A percentile compares a stretch with the other conserved stretches of the same genome.
These are phyloP conservation scores for Smallanthus sonchifolius DNA, from an alignment of 129 eudicot species.

Conservation along the genomic window DNA sequence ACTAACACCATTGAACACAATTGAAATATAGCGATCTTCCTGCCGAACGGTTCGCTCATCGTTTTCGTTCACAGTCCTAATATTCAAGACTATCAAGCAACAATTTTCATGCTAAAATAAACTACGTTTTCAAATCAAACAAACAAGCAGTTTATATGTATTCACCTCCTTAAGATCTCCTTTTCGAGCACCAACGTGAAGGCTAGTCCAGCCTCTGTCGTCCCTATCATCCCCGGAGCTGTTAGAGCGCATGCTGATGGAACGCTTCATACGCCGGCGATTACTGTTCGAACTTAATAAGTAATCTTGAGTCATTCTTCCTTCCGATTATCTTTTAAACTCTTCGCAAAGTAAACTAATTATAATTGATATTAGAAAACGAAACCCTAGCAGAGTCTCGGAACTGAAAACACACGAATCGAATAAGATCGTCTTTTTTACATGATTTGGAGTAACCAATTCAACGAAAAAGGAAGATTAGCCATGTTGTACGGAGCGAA, in stretches of 20 bases:
- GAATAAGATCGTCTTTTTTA: slow-evolving; percentile 2
- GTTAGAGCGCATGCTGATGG: slow-evolving; percentile 15
- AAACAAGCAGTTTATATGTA: background rate
- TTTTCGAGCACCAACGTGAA: slow-evolving; percentile 75
- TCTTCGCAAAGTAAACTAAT: slow-evolving; percentile 1
- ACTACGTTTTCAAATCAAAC: background rate
- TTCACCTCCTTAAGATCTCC: slow-evolving; percentile 72
- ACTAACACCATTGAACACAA: too few relatives aligned
- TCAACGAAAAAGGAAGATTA: background rate
- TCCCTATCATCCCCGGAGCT: slow-evolving; percentile 28
- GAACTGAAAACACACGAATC: slow-evolving; percentile 4
- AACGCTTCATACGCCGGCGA: slow-evolving; percentile 18
- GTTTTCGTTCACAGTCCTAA: too few relatives aligned
- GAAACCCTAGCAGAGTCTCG: slow-evolving; percentile 6
- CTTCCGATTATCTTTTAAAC: background rate
- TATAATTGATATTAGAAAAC: background rate
- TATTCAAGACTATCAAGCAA: too few relatives aligned
- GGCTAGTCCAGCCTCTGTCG: slow-evolving; percentile 87
- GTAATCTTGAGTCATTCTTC: slow-evolving; percentile 11
- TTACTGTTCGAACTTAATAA: slow-evolving; percentile 2
- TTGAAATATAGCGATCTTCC: too few relatives aligned
- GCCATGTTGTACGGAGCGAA: slow-evolving; percentile 33
- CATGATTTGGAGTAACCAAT: slow-evolving; percentile 2
- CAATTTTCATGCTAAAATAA: too few relatives aligned
- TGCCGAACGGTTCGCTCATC: too few relatives aligned